These are phyloP conservation scores for Rhododendron williamsianum DNA, from an alignment of 148 eudicot species.

Conservation along the genomic window DNA sequence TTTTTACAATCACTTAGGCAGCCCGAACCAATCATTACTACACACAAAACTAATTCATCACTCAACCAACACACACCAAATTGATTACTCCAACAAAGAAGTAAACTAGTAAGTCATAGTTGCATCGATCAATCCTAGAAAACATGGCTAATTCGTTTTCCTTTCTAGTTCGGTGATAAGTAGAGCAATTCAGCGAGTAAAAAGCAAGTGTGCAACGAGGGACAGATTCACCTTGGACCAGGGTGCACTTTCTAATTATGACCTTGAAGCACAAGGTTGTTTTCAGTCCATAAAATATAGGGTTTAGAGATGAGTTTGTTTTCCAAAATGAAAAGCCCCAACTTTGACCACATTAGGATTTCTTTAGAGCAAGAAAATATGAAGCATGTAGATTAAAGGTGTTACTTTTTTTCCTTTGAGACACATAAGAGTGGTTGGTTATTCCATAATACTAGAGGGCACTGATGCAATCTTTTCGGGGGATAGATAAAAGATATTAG, in stretches of 20 bases:
- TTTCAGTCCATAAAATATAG: not conserved
- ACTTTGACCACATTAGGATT: not conserved
- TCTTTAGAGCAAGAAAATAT: not conserved
- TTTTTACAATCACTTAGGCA: not conserved
- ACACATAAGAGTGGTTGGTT: not conserved
- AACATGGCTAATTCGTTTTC: not conserved
- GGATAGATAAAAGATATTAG: not conserved
- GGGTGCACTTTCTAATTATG: not conserved
- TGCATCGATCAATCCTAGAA: not conserved
- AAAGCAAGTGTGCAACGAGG: not conserved
- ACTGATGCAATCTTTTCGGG: not conserved
- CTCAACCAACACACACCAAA: not conserved
- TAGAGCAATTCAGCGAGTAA: not conserved
- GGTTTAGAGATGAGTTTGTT: not conserved
- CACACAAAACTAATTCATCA: not conserved
- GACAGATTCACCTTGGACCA: not conserved
- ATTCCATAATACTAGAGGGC: not conserved
- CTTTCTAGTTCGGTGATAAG: not conserved
- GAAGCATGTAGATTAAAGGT: not conserved
- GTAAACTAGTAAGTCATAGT: not conserved
- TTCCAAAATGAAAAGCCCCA: not conserved
- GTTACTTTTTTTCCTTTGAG: not conserved
- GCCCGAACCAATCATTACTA: not conserved
- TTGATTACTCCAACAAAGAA: not conserved
- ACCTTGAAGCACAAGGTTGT: not conserved